Evolutionary conservation across 495 filamentous ascomycete genomes (phyloP).

Genomic region (Umbilicaria muhlenbergii): DNA sequence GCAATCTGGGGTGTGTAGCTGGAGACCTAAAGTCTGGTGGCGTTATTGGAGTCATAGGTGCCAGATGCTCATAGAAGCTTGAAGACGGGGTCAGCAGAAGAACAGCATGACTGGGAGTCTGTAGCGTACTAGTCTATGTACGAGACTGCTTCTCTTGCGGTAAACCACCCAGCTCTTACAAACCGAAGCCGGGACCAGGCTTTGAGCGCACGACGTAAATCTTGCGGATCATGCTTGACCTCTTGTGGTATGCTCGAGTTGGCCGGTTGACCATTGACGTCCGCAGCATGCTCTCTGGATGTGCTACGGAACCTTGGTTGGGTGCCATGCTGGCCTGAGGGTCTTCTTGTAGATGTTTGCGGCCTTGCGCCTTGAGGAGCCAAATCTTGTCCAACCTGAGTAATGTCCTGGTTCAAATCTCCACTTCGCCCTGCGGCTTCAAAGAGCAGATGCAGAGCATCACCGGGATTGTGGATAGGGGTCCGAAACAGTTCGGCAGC

Average conservation of each 20-base stretch:
- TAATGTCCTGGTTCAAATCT: conserved; percentile 26
- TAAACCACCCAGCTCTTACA: conserved; percentile 92
- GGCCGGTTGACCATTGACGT: background rate
- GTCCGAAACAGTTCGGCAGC: conserved; percentile 39
- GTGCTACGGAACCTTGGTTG: background rate
- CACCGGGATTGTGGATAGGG: conserved; percentile 41
- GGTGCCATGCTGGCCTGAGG: conserved; percentile 25
- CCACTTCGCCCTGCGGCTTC: conserved; percentile 40
- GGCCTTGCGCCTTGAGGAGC: conserved; percentile 16
- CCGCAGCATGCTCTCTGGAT: too few species aligned
- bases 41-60: conserved; percentile 81
- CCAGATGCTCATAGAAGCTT: conserved; percentile 79
- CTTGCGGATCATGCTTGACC: conserved; percentile 10
- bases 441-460: conserved; percentile 43
- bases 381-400: conserved; percentile 23
- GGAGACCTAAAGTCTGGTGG: conserved; percentile 68
- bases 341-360: conserved; percentile 24
- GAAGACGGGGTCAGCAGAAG: conserved; percentile 8
- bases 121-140: conserved; percentile 75
- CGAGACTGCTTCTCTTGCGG: conserved; percentile 74
- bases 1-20: conserved; percentile 54
- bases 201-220: conserved; percentile 36
- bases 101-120: background rate
- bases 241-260: conserved; percentile 6
- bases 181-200: conserved; percentile 86